Base-by-base conservation (phyloP, 2,329 filamentous ascomycete species). In the Aureobasidium sp. region DNA sequence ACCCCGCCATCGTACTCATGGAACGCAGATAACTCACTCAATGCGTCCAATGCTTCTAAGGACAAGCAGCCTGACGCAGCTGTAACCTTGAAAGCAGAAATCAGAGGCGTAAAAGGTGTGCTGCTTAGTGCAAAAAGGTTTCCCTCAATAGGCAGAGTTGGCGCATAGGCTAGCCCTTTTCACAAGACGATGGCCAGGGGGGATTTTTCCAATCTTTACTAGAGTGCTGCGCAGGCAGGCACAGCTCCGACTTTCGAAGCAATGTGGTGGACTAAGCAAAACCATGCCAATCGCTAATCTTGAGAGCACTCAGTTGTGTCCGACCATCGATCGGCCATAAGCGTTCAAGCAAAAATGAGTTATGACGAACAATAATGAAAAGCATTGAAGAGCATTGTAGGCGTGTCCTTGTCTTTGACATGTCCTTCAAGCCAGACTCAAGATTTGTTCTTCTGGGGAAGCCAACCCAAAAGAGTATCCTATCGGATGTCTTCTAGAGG, bases 31-130 rank as follows among this genome's bases (percentile, higher is more conserved):
- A 67, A 71, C 41, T 74, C 72, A 2, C 34, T 62, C 26, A 61
- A 41, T n/a, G 29, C 64, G 17, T 41, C 47, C 5, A 50, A 47
- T 20, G 55, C 56, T n/a, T 57, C 61, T 36, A 64, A 78, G 72
- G 66, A 73, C 10, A 82, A 85, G 64, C 79, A 81, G 66, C 78
- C 82, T 29, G 89, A 93, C 73, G 87, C 89, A 74, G 86, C 91
- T 68, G 84, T 84, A 65, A 85, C 83, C 70, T 80, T 89, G 23
- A 89, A 89, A 75, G 85, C 85, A 66, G 89, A 87, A 64, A 92
- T 95, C 57, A 79, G 90, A 66, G 82, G 88, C 62, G 84, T 94
- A 46, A 95, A 95, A 77, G 90, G 90, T 1, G 83, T 90, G 12
- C 77, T 94, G 67, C 74, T 95, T 62, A 90, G 85, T 69, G 84